Evolutionary conservation across 2,329 filamentous ascomycete genomes (phyloP).

Genomic region (Pyricularia pennisetigena): DNA sequence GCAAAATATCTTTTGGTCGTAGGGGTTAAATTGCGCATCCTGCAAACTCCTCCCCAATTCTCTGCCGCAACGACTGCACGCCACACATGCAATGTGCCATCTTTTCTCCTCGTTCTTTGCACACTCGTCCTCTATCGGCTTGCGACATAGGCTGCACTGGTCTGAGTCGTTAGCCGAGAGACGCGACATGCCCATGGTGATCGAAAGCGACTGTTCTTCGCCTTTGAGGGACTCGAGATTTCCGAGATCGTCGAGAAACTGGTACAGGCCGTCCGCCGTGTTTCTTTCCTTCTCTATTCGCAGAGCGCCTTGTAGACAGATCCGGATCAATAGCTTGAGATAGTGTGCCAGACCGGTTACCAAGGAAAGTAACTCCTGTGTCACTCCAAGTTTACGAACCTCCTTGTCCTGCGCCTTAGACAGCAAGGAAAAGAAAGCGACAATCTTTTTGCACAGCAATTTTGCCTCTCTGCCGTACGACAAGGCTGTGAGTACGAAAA

Average conservation of each 20-base stretch:
- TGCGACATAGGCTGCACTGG: slow-evolving; percentile 70
- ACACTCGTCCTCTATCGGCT: slow-evolving; percentile 93
- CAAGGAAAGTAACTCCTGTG: slow-evolving; percentile 92
- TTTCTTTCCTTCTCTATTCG: slow-evolving; percentile 80
- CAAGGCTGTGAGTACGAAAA: slow-evolving; percentile 43
- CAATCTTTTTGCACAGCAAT: slow-evolving; percentile 98
- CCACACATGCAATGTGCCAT: slow-evolving; percentile 78
- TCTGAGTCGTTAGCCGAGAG: slow-evolving; percentile 72
- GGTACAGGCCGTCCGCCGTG: slow-evolving; percentile 64
- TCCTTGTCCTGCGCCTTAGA: slow-evolving; percentile 91
- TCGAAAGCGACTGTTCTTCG: slow-evolving; percentile 52
- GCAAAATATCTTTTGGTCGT: slow-evolving; percentile 64
- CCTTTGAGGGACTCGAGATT: slow-evolving; percentile 71
- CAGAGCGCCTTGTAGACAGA: slow-evolving; percentile 87
- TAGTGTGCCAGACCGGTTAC: slow-evolving; percentile 96
- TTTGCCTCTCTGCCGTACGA: slow-evolving; percentile 96
- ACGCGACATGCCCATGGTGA: slow-evolving; percentile 53
- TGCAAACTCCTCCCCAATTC: slow-evolving; percentile 60
- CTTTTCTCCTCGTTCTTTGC: slow-evolving; percentile 63
- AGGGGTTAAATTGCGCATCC: slow-evolving; percentile 62
- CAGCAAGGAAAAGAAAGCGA: slow-evolving; percentile 90
- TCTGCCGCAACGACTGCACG: slow-evolving; percentile 54
- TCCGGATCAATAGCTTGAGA: slow-evolving; percentile 91
- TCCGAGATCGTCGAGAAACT: slow-evolving; percentile 75
- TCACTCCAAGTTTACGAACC: slow-evolving; percentile 86